Conservation (phyloP, 768 basidiomycete species). For the Lactarius akahatsu region DNA sequence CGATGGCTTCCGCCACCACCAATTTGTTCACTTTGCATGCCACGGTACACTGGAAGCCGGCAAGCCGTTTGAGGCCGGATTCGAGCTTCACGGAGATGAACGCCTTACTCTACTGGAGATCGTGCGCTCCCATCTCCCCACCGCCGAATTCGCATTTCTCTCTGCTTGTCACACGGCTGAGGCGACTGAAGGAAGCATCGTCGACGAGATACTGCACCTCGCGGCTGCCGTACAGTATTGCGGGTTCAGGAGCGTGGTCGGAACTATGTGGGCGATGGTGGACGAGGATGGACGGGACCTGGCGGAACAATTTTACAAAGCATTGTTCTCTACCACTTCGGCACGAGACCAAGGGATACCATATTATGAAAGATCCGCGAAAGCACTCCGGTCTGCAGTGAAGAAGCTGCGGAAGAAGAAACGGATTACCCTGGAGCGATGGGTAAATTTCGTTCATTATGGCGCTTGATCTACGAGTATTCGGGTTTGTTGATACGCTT, state of each 20-base stretch:
- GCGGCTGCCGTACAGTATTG: conserved; percentile 23
- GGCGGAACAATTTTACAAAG: neutral
- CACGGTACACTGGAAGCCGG: conserved; percentile 9
- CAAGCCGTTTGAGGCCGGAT: conserved; percentile 4
- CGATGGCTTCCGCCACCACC: neutral
- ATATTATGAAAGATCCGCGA: neutral
- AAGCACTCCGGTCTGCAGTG: neutral
- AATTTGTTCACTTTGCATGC: conserved; percentile 14
- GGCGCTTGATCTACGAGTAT: neutral
- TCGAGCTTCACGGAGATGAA: neutral
- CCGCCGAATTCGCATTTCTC: conserved; percentile 3
- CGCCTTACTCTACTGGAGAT: neutral
- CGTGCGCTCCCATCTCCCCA: neutral
- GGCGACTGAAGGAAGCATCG: neutral
- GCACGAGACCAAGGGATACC: neutral
- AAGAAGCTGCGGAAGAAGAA: neutral
- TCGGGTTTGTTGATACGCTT: neutral
- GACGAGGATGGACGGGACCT: neutral
- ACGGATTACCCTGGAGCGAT: neutral
- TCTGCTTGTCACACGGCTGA: conserved; percentile 4
- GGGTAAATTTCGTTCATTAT: conserved; percentile 1
- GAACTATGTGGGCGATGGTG: conserved; percentile 11
- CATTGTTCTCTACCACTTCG: neutral
- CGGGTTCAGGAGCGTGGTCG: conserved; percentile 12
- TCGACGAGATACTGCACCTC: conserved; percentile 21